A percentile compares a stretch with the other conserved stretches of the same genome.
phyloP scores from a whole-genome alignment of 2,329 filamentous ascomycete species.

The Xylariales sp. region DNA sequence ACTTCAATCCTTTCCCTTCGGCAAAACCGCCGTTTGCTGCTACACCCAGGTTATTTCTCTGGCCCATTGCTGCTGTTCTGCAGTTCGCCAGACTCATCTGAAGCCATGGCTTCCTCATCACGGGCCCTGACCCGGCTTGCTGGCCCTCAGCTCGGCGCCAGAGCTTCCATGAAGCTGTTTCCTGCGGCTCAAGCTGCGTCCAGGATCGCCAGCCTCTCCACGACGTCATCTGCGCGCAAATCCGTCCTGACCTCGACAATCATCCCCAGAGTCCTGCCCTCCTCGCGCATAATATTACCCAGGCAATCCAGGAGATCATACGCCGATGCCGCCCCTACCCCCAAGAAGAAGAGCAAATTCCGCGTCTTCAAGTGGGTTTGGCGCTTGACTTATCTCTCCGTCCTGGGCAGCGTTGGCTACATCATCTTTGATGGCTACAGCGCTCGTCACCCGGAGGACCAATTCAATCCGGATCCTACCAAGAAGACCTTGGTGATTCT shows the following conservation, averaged over 20 bases:
- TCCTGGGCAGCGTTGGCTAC: slow-evolving; percentile 65
- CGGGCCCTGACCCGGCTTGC: slow-evolving; percentile 34
- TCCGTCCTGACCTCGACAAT: slow-evolving; percentile 23
- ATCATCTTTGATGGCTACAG: slow-evolving; percentile 79
- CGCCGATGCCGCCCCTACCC: slow-evolving; percentile 44
- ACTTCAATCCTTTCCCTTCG: too few relatives aligned
- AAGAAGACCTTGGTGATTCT: slow-evolving; percentile 98
- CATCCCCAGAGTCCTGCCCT: slow-evolving; percentile 29
- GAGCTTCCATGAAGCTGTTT: slow-evolving; percentile 13
- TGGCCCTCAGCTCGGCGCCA: slow-evolving; percentile 18
- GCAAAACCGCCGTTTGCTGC: too few relatives aligned
- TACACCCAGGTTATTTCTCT: too few relatives aligned
- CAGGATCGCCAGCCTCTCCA: slow-evolving; percentile 18
- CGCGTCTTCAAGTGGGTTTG: slow-evolving; percentile 74
- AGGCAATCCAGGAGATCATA: slow-evolving; percentile 41
- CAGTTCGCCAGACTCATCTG: too few relatives aligned
- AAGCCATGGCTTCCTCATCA: slow-evolving; percentile 41
- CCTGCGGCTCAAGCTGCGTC: slow-evolving; percentile 21
- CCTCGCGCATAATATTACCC: slow-evolving; percentile 21
- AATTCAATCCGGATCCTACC: slow-evolving; percentile 70
- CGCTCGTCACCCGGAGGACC: slow-evolving; percentile 75
- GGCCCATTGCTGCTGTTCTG: too few relatives aligned
- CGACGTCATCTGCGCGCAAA: slow-evolving; percentile 23
- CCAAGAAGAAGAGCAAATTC: slow-evolving; percentile 54
- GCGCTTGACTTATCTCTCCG: slow-evolving; percentile 75